Evolutionary conservation across 306 rosid genomes (phyloP), one percentile per base, ranked within the genome.

Genomic region (Medicago ruthenica): DNA sequence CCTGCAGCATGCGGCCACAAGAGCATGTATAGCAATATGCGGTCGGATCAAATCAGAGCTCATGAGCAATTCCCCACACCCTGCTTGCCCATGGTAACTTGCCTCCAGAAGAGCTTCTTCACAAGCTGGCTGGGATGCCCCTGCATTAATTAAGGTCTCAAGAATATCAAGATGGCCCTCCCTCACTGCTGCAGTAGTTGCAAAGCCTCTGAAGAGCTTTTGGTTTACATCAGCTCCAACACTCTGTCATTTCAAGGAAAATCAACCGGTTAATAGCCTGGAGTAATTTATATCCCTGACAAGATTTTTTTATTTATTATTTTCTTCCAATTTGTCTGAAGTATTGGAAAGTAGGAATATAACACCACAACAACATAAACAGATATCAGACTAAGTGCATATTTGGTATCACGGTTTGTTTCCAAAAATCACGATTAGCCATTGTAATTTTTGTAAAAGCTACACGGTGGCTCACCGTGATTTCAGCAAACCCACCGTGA

Each of bases 91-190:
- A 68, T 91, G 96, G 82, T 80, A 90, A 77, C 97, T 91, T 57
- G 96, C 92, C 88, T 90, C 97, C 64, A 91, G 17, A 66, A 94
- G 88, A 75, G 98, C 98, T 78, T 94, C 98, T 82, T 94, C 98
- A 77, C 97, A 94, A 60, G 98, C 96, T 68, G 93, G 93, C 84
- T 90, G 98, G 11, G 93, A 92, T 66, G 97, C 95, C 62, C 98
- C 98, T 79, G 89, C 95, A 81, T 87, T 94, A 41, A 94, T 80
- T 70, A 94, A 83, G 84, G 85, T 90, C 83, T 88, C 88, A 55
- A 94, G 97, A 81, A 92, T 94, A 83, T 81, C 83, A 66, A 77
- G 47, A 77, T 88, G 96, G 79, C 97, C 88, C 82, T 92, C 97
- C 79, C 97, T 88, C 76, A 86, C 98, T 34, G 98, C 98, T 42